Evolutionary conservation across 305 asterid species (phyloP), one percentile per base, ranked within the genome.

Genomic region (Galium porrigens): DNA sequence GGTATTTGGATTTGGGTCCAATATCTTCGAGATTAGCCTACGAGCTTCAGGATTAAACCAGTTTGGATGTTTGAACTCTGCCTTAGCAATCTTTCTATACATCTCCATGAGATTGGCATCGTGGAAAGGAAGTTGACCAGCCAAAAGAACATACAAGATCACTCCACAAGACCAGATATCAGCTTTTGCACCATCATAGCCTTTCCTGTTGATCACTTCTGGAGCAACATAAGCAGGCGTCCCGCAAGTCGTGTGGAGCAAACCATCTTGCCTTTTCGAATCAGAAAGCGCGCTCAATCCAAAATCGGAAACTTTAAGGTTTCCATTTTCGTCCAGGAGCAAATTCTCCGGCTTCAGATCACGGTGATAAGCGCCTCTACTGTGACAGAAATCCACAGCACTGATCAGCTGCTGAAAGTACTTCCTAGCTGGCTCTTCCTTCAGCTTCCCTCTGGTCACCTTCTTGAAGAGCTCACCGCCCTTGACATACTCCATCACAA

Each of bases 211-310:
- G 48, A 88, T 81, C 68, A 88, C 88, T 69, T 88, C 96, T 0
- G 91, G 94, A 29, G 94, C 85, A 65, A 84, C 94, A 74, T 88
- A 88, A 5, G 91, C 88, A 3, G 91, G 89, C 4, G 95, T 88
- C 12, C 95, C 94, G 58, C 95, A 85, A 0, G 83, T 73, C 0
- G 96, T 88, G 78, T 88, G 94, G 42, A 88, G 85, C 12, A 88
- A 66, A 4, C 94, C 91, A 3, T 88, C 96, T 58, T 82, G 82
- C 42, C 79, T 68, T 68, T 73, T 81, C 5, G 82, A 76, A 36
- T 79, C 89, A 0, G 83, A 78, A 0, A 88, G 71, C 0, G 88
- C 86, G 41, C 96, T 86, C 85, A 86, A 72, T 60, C 94, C 96
- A 67, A 88, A 88, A 49, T 88, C 96, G 0, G 96, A 83, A 39